Evolutionary conservation across 345 rosid genomes (phyloP).

Genomic region (Gossypium australe): DNA sequence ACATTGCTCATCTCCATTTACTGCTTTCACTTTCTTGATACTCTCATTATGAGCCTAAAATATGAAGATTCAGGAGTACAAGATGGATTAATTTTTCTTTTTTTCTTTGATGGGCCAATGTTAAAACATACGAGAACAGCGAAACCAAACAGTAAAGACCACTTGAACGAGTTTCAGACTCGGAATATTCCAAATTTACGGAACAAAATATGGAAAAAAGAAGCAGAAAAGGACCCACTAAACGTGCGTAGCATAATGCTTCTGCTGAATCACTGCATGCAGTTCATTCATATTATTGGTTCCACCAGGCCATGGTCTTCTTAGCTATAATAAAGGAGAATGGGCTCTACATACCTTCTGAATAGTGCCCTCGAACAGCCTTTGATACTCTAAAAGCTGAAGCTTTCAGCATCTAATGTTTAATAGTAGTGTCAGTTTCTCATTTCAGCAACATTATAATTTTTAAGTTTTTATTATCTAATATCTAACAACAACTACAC

Average conservation of each 20-base stretch:
- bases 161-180: not conserved
- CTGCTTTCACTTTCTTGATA: not conserved
- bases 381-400: not conserved
- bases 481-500: not conserved
- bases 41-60: not conserved
- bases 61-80: not conserved
- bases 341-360: too few relatives aligned
- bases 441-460: not conserved
- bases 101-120: too few relatives aligned
- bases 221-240: not conserved
- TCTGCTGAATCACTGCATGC: too few relatives aligned
- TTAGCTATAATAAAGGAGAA: not conserved
- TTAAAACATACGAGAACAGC: too few relatives aligned
- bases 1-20: not conserved
- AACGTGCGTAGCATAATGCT: too few relatives aligned
- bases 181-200: too few relatives aligned
- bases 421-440: not conserved
- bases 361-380: too few relatives aligned
- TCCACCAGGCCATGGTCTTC: not conserved
- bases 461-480: not conserved
- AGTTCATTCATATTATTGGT: too few relatives aligned
- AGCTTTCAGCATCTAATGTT: not conserved
- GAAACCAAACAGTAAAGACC: not conserved
- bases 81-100: not conserved
- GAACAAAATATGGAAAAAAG: not conserved